A percentile compares a stretch with the other conserved stretches of the same genome.
Conservation (phyloP, 2,329 filamentous ascomycete genomes). For the Gnomoniopsis sp. region DNA sequence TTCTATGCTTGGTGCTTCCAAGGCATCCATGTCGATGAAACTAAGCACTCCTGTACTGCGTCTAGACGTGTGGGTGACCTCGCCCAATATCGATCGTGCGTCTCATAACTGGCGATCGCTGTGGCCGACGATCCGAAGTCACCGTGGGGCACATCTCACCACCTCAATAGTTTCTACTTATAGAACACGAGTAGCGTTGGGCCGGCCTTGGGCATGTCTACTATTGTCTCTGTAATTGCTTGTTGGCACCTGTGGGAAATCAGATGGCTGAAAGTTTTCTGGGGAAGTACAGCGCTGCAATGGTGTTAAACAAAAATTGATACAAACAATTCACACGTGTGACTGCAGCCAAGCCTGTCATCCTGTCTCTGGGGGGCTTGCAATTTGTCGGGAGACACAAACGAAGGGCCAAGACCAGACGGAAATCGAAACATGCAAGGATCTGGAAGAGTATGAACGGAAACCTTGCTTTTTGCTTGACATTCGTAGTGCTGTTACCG, state of each 20-base stretch:
- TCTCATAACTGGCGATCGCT: background rate
- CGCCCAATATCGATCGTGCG: background rate
- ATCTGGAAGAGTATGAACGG: background rate
- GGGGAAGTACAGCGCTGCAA: no score
- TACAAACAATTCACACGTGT: no score
- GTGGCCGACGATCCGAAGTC: background rate
- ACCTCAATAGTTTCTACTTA: background rate
- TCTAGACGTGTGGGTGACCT: background rate
- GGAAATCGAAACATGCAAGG: background rate
- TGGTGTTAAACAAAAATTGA: no score
- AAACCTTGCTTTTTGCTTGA: constrained; percentile 4
- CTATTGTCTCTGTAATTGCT: no score
- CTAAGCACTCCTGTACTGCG: background rate
- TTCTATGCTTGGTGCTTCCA: background rate
- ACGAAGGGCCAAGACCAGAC: background rate
- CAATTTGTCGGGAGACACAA: no score
- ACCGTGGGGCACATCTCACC: background rate
- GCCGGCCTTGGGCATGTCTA: no score
- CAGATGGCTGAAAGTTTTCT: no score
- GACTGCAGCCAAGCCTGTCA: background rate
- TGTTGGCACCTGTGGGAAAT: no score
- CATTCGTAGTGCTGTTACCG: background rate
- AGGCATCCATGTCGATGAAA: background rate
- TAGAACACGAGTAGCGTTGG: background rate
- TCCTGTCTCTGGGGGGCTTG: background rate